phyloP scores from a whole-genome alignment of 2,329 filamentous ascomycete genomes.

The Aspergillus calidoustus region DNA sequence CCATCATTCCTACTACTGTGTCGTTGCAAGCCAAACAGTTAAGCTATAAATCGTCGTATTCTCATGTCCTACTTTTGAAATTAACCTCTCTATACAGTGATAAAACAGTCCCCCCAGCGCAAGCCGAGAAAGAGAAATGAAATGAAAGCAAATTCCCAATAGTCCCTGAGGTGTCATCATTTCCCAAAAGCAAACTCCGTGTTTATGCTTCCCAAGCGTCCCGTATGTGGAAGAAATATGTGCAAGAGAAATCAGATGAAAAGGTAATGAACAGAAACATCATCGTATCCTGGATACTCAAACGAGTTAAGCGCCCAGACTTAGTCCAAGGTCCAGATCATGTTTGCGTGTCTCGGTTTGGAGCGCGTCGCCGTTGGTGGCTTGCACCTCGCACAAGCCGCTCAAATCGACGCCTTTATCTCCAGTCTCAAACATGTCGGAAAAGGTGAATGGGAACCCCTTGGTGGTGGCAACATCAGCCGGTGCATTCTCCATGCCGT shows the following conservation, averaged over 20 bases:
- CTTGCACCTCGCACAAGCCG: slow-evolving; percentile 4
- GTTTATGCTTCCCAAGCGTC: slow-evolving; percentile 6
- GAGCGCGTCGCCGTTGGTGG: slow-evolving; percentile 10
- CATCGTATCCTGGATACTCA: not conserved
- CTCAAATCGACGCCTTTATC: slow-evolving; percentile 21
- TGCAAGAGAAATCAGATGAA: not conserved
- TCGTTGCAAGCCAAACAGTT: not conserved
- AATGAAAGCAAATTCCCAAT: slow-evolving; percentile 5
- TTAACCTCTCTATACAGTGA: slow-evolving; percentile 15
- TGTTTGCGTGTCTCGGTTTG: slow-evolving; percentile 23
- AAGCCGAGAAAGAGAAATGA: slow-evolving; percentile 5
- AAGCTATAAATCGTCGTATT: slow-evolving; percentile 13
- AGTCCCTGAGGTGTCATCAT: not conserved
- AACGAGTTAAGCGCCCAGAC: slow-evolving; percentile 12
- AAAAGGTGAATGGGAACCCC: slow-evolving; percentile 23
- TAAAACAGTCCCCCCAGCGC: slow-evolving; percentile 14
- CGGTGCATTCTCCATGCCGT: slow-evolving; percentile 1
- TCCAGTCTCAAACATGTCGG: slow-evolving; percentile 24
- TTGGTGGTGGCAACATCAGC: slow-evolving; percentile 14
- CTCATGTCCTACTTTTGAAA: slow-evolving; percentile 20
- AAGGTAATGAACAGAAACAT: not conserved
- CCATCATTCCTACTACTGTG: not conserved
- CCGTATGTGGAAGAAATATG: slow-evolving; percentile 1
- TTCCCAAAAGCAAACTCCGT: slow-evolving; percentile 10
- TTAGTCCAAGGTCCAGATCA: slow-evolving; percentile 28